Evolutionary conservation across 805 yeast genomes (phyloP).

Genomic region (Aciculoconidium aculeatum): DNA sequence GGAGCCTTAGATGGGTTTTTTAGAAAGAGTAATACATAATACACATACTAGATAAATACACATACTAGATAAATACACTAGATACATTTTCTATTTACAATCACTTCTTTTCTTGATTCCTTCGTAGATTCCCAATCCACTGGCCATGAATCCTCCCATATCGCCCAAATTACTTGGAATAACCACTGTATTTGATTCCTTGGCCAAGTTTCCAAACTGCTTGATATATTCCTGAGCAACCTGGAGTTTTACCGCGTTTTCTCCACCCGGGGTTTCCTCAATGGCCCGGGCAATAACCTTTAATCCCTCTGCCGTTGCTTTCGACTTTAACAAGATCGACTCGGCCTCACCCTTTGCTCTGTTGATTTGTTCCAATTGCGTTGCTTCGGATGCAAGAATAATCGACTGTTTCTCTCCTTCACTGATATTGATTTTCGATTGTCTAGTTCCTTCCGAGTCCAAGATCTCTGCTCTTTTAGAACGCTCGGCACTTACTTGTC

Average conservation of each 20-base stretch:
- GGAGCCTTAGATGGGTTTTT: constrained; percentile 72
- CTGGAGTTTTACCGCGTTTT: constrained; percentile 70
- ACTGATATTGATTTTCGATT: constrained; percentile 73
- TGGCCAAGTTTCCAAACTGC: constrained; percentile 76
- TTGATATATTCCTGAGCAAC: constrained; percentile 81
- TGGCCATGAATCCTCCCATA: constrained; percentile 66
- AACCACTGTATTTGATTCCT: constrained; percentile 72
- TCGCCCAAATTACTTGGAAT: constrained; percentile 75
- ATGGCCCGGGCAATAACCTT: constrained; percentile 62
- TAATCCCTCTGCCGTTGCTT: constrained; percentile 72
- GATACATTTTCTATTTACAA: constrained; percentile 9
- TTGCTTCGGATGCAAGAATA: constrained; percentile 73
- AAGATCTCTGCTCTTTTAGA: constrained; percentile 82
- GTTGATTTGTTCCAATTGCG: constrained; percentile 55
- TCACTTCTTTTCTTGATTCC: constrained; percentile 28
- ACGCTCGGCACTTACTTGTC: constrained; percentile 83
- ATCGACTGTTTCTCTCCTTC: constrained; percentile 73
- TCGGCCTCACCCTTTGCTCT: constrained; percentile 71
- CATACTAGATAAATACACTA: neutral
- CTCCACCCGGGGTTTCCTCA: constrained; percentile 60
- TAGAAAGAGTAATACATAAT: constrained; percentile 28
- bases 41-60: neutral
- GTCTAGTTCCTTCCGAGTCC: constrained; percentile 81
- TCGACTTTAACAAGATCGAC: constrained; percentile 57
- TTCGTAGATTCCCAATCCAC: constrained; percentile 69